Evolutionary conservation across 1,284 basidiomycete species (phyloP).

Genomic region (Ceratobasidium theobromae): DNA sequence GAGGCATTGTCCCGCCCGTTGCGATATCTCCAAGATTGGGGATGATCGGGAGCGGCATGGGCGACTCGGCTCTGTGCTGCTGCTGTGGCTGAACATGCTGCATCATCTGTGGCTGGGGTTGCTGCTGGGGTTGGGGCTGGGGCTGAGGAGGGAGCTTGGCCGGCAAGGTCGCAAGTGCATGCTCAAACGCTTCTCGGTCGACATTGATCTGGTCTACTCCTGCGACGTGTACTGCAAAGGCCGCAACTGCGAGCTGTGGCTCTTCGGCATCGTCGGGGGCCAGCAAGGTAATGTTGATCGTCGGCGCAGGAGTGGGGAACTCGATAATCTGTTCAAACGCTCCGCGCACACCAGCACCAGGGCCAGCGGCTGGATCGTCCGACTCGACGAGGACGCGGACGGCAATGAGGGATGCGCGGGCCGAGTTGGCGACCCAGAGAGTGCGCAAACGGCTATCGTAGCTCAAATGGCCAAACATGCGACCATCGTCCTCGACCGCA

Average conservation of each 20-base stretch:
- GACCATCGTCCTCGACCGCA: conserved; percentile 56
- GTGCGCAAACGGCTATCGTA: conserved; percentile 80
- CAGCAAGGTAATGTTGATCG: conserved; percentile 81
- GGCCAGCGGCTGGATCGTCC: conserved; percentile 47
- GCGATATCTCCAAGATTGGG: conserved; percentile 39
- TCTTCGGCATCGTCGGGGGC: conserved; percentile 56
- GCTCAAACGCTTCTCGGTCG: conserved; percentile 76
- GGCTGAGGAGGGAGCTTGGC: conserved; percentile 62
- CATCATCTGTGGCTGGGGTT: conserved; percentile 31
- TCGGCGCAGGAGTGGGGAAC: conserved; percentile 77
- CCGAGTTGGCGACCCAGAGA: conserved; percentile 79
- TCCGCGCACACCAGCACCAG: conserved; percentile 49
- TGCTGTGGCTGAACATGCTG: conserved; percentile 10
- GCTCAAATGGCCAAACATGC: conserved; percentile 79
- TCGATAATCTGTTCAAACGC: conserved; percentile 74
- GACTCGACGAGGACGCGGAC: conserved; percentile 70
- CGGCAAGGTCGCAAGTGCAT: conserved; percentile 55
- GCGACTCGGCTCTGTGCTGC: conserved; percentile 13
- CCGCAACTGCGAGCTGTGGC: conserved; percentile 53
- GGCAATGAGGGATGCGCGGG: conserved; percentile 77
- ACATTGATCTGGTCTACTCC: conserved; percentile 83
- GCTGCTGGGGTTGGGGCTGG: no score
- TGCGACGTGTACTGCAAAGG: conserved; percentile 76
- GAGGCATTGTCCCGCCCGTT: background rate
- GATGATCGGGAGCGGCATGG: conserved; percentile 38